Percentiles rank a stretch among this genome's conserved stretches.
These are phyloP conservation scores for Kodamaea anthophila DNA, from an alignment of 1,139 yeast genomes.

Conservation along the genomic window DNA sequence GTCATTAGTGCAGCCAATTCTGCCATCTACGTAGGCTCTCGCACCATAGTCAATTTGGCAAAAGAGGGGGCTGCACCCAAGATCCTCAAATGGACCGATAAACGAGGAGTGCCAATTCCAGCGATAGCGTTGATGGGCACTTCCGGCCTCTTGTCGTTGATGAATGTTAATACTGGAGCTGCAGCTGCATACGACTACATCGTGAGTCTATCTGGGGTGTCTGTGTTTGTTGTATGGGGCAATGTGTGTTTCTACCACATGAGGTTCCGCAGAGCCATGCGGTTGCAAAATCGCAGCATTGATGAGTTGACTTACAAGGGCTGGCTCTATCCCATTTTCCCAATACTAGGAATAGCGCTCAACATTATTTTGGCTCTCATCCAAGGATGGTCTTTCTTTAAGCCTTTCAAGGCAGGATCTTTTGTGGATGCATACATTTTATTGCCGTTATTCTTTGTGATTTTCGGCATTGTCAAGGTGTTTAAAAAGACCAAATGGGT, in stretches of 20 bases:
- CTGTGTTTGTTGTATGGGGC: conserved; percentile 52
- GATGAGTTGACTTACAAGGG: conserved; percentile 52
- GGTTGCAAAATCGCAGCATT: conserved; percentile 36
- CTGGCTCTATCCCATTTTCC: conserved; percentile 46
- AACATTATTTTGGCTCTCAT: conserved; percentile 53
- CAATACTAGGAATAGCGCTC: conserved; percentile 44
- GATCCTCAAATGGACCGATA: conserved; percentile 36
- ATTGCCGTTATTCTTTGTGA: conserved; percentile 48
- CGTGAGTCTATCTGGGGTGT: conserved; percentile 50
- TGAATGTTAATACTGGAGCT: conserved; percentile 49
- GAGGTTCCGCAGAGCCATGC: conserved; percentile 48
- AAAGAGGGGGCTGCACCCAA: conserved; percentile 46
- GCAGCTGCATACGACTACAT: conserved; percentile 48
- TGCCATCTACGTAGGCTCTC: conserved; percentile 46
- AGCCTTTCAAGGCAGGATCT: conserved; percentile 53
- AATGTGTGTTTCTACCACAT: conserved; percentile 37
- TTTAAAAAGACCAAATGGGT: conserved; percentile 40
- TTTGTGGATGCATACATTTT: conserved; percentile 64
- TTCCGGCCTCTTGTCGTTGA: conserved; percentile 45
- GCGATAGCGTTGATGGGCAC: conserved; percentile 44
- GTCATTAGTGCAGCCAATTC: conserved; percentile 51
- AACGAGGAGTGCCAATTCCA: conserved; percentile 44
- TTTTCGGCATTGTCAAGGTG: conserved; percentile 35
- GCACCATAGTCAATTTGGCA: conserved; percentile 47
- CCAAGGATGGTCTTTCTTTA: conserved; percentile 64